A percentile compares a stretch with the other conserved stretches of the same genome.
These are phyloP conservation scores for Tillandsia fasciculata DNA, from an alignment of 176 grass and related monocot species.

Conservation along the genomic window DNA sequence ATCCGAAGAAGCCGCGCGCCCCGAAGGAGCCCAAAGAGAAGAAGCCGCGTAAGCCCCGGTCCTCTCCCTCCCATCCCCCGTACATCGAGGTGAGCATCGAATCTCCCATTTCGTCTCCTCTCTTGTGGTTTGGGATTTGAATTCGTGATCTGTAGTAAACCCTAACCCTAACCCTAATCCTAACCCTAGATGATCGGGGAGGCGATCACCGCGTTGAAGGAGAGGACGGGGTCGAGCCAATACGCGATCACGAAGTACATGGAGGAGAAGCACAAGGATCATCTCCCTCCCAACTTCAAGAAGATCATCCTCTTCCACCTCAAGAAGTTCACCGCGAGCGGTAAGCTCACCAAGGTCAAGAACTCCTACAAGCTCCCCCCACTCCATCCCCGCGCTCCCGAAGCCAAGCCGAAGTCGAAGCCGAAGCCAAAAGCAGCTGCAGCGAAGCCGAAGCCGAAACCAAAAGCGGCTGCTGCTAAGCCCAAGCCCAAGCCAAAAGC, in stretches of 20 bases:
- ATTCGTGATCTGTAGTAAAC: not conserved
- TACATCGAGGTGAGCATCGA: conserved; percentile 8
- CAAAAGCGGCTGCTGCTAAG: not conserved
- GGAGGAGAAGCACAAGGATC: conserved; percentile 57
- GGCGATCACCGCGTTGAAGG: conserved; percentile 52
- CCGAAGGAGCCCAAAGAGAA: conserved; percentile 17
- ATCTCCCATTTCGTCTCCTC: not conserved
- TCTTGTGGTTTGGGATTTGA: not conserved
- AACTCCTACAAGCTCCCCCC: conserved; percentile 49
- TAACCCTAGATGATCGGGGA: conserved; percentile 53
- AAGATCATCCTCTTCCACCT: conserved; percentile 48
- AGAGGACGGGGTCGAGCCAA: conserved; percentile 57
- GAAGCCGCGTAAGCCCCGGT: conserved; percentile 1
- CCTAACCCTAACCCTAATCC: not conserved
- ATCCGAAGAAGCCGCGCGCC: conserved; percentile 8
- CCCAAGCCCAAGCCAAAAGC: not conserved
- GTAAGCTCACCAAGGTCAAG: conserved; percentile 71
- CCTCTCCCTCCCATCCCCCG: conserved; percentile 7
- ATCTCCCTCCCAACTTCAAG: conserved; percentile 42
- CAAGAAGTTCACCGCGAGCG: conserved; percentile 47
- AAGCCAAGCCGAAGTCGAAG: not conserved
- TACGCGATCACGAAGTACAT: conserved; percentile 57
- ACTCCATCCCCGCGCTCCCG: conserved; percentile 4
- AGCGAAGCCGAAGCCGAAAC: not conserved
- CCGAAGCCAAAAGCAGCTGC: not conserved